Evolutionary conservation across 2,329 filamentous ascomycete genomes (phyloP), one percentile per base, ranked within the genome.

Genomic region (Daldinia sp.): DNA sequence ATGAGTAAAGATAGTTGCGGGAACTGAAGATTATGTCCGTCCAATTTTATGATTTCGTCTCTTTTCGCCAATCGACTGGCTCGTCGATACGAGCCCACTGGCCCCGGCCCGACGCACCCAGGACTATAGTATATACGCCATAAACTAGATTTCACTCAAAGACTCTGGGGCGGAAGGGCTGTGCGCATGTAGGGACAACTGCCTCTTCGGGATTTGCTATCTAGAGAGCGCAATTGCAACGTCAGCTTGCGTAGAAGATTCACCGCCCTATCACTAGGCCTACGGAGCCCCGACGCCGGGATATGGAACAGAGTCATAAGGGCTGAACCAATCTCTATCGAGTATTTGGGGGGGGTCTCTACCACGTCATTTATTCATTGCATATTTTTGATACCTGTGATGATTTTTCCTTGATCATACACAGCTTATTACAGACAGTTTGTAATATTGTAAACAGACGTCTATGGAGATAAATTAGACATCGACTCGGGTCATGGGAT

Each of bases 401-500:
- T 6, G 6, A n/a, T 15, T 25, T 25, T 45, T 27, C 13, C 5
- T 45, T 27, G 3, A 8, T 21, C 21, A 27, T 15, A 5, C 10
- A 45, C 15, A n/a, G 37, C 10, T 41, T n/a, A 41, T 19, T 41
- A 23, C 11, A 6, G 13, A 19, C 19, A 41, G 19, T 23, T 27
- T 27, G 6, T 45, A 45, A 9, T 27, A 27, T 45, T 45, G 30
- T 48, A 13, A 19, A 27, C 15, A 27, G 6, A 17, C 19, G 41
- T 11, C 35, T 48, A 23, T 29, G 23, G 15, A 45, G 19, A 19
- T 37, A n/a, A 29, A 48, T 39, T 48, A 61, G 51, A 58, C 21
- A 39, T 25, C 43, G 43, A 45, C 55, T 51, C 60, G 32, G 35
- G 30, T 50, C 55, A 55, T 29, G 17, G 45, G 19, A 37, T 19